Percentiles rank a stretch among this genome's conserved stretches.
phyloP scores from a whole-genome alignment of 257 asterid genomes.

The Solanum gracilifrons region DNA sequence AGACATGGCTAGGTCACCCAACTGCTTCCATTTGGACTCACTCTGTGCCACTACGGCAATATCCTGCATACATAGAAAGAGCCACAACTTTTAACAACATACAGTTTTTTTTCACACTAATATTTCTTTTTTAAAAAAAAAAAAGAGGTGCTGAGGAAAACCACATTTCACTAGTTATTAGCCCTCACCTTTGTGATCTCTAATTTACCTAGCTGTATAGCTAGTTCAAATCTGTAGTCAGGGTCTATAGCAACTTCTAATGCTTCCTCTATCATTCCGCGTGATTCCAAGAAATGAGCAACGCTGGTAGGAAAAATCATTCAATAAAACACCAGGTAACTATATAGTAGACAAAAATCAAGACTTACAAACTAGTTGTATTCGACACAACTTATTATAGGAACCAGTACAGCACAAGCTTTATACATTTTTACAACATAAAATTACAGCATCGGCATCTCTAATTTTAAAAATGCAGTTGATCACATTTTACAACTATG shows the following conservation, averaged over 20 bases:
- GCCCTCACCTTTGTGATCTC: constrained; percentile 70
- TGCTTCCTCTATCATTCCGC: constrained; percentile 93
- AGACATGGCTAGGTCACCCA: constrained; percentile 98
- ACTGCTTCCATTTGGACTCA: constrained; percentile 90
- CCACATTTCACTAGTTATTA: neutral
- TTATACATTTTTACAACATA: neutral
- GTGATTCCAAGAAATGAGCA: constrained; percentile 92
- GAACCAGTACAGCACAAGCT: neutral
- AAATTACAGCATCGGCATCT: neutral
- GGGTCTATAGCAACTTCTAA: constrained; percentile 90
- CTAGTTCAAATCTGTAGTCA: constrained; percentile 93
- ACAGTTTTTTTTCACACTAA: neutral
- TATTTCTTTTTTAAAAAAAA: neutral
- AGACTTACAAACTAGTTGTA: neutral
- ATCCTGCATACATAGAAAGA: constrained; percentile 41
- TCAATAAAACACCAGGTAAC: neutral
- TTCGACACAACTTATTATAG: neutral
- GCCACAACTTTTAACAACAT: neutral
- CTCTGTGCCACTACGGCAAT: constrained; percentile 69
- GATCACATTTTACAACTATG: neutral
- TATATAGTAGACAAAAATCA: neutral
- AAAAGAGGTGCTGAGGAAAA: neutral
- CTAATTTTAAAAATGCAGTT: neutral
- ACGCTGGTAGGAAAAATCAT: constrained; percentile 32
- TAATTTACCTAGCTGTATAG: constrained; percentile 82